These are phyloP conservation scores for Hymenoscyphus salicellus DNA, from an alignment of 2,329 filamentous ascomycete genomes.

Conservation along the genomic window DNA sequence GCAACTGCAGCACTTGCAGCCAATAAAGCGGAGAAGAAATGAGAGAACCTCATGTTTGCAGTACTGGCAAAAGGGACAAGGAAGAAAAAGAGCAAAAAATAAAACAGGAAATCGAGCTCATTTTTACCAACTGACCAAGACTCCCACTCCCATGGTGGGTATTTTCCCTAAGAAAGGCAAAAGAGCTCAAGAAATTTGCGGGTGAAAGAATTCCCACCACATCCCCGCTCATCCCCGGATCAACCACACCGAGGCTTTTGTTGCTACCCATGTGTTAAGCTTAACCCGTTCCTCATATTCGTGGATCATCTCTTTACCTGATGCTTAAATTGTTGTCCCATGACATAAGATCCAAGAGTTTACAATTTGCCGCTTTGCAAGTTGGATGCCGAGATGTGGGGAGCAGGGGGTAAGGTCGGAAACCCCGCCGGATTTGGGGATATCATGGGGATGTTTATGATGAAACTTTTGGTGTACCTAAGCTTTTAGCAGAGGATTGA, in stretches of 20 bases:
- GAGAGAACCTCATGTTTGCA: slow-evolving; percentile 10
- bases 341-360: not conserved
- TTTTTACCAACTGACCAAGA: not conserved
- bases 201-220: not conserved
- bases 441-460: not conserved
- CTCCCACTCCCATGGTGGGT: not conserved
- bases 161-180: not conserved
- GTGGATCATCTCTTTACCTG: slow-evolving; percentile 3
- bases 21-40: slow-evolving; percentile 5
- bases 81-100: not conserved
- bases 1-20: slow-evolving; percentile 6
- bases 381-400: not conserved
- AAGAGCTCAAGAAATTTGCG: no score
- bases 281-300: not conserved
- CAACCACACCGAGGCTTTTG: not conserved
- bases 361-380: not conserved
- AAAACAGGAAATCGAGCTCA: not conserved
- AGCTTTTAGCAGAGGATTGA: not conserved
- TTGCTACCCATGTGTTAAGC: not conserved
- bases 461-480: not conserved
- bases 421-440: not conserved
- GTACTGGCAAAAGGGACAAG: not conserved
- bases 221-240: not conserved
- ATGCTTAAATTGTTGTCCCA: not conserved
- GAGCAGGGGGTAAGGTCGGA: not conserved